These are phyloP conservation scores for Aspergillus indologenus DNA, from an alignment of 495 filamentous ascomycete genomes.

Conservation along the genomic window DNA sequence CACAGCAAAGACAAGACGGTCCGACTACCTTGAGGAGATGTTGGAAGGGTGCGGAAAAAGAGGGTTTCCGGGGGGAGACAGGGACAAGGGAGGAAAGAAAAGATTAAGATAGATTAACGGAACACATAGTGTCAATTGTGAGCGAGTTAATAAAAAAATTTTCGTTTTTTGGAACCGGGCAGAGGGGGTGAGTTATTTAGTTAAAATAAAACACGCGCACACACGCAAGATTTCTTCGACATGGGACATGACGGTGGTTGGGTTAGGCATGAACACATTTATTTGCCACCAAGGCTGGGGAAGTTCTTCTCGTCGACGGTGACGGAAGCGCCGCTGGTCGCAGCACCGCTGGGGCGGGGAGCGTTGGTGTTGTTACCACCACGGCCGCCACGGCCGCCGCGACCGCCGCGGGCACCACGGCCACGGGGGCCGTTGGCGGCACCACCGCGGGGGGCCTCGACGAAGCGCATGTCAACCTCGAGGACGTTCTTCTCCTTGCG, in stretches of 20 bases:
- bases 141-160: too few relatives aligned
- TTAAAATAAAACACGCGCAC: constrained; percentile 4
- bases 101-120: too few relatives aligned
- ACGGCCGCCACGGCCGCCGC: constrained; percentile 44
- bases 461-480: constrained; percentile 78
- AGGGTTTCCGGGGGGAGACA: too few relatives aligned
- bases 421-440: constrained; percentile 51
- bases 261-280: constrained; percentile 23
- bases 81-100: too few relatives aligned
- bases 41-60: too few relatives aligned
- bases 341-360: constrained; percentile 21
- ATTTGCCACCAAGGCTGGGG: constrained; percentile 48
- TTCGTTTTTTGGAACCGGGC: too few relatives aligned
- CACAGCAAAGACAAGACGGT: too few relatives aligned
- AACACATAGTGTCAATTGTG: too few relatives aligned
- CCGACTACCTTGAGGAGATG: too few relatives aligned
- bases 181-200: neutral
- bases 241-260: constrained; percentile 3
- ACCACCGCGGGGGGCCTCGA: constrained; percentile 55
- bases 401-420: constrained; percentile 50
- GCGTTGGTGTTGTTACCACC: constrained; percentile 31
- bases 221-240: constrained; percentile 1
- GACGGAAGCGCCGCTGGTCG: constrained; percentile 32
- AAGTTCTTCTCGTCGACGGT: constrained; percentile 53
- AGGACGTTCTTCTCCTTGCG: constrained; percentile 88